Evolutionary conservation across 2,329 filamentous ascomycete species (phyloP).

Genomic region (Colletotrichum sp.): DNA sequence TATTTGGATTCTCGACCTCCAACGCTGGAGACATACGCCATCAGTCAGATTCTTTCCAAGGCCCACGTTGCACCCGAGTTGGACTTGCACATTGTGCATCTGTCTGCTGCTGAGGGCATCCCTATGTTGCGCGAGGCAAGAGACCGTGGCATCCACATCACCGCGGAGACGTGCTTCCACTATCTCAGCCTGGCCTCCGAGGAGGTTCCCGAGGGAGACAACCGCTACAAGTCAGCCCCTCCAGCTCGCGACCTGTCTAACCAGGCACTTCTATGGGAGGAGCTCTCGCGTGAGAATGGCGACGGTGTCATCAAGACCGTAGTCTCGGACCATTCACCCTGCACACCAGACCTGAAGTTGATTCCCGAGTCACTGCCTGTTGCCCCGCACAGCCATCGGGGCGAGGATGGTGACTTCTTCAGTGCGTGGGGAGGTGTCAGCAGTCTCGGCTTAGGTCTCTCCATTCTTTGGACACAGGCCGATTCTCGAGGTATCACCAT

Average conservation of each 20-base stretch:
- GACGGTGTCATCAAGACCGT: constrained; percentile 85
- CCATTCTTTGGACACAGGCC: constrained; percentile 85
- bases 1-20: constrained; percentile 91
- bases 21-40: constrained; percentile 87
- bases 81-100: constrained; percentile 90
- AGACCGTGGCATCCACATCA: constrained; percentile 78
- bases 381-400: constrained; percentile 24
- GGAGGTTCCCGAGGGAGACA: constrained; percentile 82
- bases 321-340: constrained; percentile 95
- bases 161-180: constrained; percentile 94
- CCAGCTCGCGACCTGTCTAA: constrained; percentile 78
- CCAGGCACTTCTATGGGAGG: constrained; percentile 85
- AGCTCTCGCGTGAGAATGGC: constrained; percentile 72
- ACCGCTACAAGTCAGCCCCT: constrained; percentile 60
- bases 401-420: constrained; percentile 76
- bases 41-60: constrained; percentile 83
- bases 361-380: constrained; percentile 70
- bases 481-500: constrained; percentile 64
- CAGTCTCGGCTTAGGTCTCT: constrained; percentile 90
- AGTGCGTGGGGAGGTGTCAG: constrained; percentile 96
- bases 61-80: constrained; percentile 81
- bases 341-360: constrained; percentile 92
- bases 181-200: constrained; percentile 87
- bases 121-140: constrained; percentile 67
- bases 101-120: constrained; percentile 86